phyloP scores from a whole-genome alignment of 345 rosid genomes.

The Rhodomyrtus tomentosa region DNA sequence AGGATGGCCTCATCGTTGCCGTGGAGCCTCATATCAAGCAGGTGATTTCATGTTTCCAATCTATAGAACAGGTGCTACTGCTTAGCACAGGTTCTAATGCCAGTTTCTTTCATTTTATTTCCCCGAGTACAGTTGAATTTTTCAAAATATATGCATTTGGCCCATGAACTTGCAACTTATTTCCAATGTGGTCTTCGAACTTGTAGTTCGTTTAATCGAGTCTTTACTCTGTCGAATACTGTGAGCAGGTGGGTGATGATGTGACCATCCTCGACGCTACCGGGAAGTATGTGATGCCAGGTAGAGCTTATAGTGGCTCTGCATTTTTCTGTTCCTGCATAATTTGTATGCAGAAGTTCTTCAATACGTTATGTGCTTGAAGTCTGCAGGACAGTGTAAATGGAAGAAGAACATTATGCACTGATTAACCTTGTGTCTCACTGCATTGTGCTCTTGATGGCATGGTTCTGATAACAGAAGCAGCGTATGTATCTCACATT shows the following conservation, averaged over 20 bases:
- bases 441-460: background rate
- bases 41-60: background rate
- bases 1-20: conserved; percentile 60
- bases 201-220: background rate
- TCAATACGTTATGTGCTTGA: background rate
- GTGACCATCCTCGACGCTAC: conserved; percentile 73
- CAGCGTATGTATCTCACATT: background rate
- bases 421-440: background rate
- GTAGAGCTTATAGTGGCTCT: conserved; percentile 10
- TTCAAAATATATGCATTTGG: background rate
- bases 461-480: background rate
- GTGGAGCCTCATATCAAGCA: conserved; percentile 64
- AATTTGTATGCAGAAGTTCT: background rate
- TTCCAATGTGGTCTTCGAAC: background rate
- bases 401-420: background rate
- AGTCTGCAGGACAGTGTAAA: background rate
- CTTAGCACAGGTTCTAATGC: background rate
- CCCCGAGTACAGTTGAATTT: background rate
- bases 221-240: background rate
- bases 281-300: conserved; percentile 94
- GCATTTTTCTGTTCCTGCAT: background rate
- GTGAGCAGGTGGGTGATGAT: conserved; percentile 66
- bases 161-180: background rate
- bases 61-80: background rate
- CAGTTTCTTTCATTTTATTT: background rate